Evolutionary conservation across 2,329 filamentous ascomycete genomes (phyloP).

Genomic region (Pseudogymnoascus sp.): DNA sequence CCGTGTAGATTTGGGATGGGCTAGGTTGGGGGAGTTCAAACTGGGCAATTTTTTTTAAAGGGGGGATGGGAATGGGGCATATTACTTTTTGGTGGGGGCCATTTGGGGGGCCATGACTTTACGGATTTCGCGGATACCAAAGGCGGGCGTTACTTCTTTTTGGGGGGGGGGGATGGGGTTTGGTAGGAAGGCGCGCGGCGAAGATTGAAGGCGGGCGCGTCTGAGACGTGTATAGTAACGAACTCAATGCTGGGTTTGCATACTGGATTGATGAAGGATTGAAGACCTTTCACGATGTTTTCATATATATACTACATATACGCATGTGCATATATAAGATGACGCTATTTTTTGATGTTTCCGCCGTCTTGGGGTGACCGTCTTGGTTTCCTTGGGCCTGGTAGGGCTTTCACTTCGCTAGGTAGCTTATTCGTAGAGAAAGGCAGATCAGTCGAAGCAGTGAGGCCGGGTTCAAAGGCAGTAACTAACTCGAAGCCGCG

Average conservation of each 20-base stretch:
- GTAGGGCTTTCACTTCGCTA: background rate
- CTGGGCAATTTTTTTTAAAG: background rate
- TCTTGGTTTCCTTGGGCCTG: background rate
- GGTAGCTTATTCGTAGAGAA: background rate
- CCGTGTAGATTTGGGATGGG: background rate
- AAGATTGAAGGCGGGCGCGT: background rate
- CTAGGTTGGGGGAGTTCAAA: background rate
- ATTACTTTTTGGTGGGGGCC: background rate
- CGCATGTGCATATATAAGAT: background rate
- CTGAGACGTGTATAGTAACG: background rate
- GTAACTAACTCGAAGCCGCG: background rate
- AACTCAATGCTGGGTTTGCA: background rate
- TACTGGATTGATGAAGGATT: background rate
- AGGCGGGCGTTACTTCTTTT: background rate
- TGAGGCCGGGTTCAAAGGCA: background rate
- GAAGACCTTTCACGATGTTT: background rate
- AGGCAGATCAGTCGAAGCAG: background rate
- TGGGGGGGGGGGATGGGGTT: background rate
- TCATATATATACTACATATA: background rate
- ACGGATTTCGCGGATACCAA: slow-evolving; percentile 2
- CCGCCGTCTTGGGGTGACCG: background rate
- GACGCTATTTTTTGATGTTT: background rate
- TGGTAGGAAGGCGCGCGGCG: background rate
- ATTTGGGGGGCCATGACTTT: background rate
- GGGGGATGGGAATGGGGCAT: background rate